phyloP scores from a whole-genome alignment of 73 alveolate species.

The Tetrahymena elliotti region DNA sequence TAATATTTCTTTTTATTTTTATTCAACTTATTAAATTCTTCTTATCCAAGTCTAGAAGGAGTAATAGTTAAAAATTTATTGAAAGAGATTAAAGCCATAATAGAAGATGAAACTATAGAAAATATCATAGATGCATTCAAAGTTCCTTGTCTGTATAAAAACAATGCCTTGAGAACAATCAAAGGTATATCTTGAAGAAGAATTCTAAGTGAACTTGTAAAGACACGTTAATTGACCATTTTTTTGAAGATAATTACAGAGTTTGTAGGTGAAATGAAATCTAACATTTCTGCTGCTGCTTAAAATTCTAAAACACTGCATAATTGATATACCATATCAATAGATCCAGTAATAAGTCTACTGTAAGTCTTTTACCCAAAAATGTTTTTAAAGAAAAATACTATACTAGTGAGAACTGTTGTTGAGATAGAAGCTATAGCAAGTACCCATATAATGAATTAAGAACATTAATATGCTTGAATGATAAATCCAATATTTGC shows the following conservation, averaged over 20 bases:
- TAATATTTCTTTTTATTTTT: background rate
- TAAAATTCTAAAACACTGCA: background rate
- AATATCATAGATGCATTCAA: background rate
- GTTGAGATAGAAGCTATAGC: background rate
- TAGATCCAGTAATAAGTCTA: background rate
- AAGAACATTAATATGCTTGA: background rate
- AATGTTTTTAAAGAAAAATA: background rate
- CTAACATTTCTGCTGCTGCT: background rate
- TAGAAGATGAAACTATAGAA: background rate
- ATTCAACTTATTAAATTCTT: background rate
- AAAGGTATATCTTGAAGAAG: background rate
- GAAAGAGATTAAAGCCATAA: background rate
- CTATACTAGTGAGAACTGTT: background rate
- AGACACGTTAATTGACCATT: background rate
- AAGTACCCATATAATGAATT: background rate
- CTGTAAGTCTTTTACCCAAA: background rate
- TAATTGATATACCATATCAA: background rate
- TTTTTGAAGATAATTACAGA: background rate
- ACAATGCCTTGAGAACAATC: background rate
- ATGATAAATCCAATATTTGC: background rate
- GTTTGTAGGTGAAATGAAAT: background rate
- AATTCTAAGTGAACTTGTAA: background rate
- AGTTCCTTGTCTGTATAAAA: background rate
- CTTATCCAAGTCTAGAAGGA: background rate
- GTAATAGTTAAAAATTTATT: background rate